Conservation (phyloP, 192 early-diverging fungal species). For the Entomortierella chlamydospora region DNA sequence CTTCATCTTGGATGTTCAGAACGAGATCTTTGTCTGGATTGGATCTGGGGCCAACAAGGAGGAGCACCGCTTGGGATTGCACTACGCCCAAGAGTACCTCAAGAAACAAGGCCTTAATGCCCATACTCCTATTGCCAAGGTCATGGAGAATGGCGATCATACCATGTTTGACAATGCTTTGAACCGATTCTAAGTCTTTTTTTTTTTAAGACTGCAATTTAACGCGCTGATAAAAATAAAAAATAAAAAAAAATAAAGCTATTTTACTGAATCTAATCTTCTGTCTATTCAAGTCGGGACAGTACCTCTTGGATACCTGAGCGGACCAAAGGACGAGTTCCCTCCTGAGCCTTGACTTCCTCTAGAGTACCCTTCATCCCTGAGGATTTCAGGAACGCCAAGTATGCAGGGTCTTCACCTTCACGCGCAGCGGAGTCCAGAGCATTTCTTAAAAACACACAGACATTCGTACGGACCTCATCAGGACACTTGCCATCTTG, state of each 20-base stretch:
- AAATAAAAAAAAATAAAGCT: conserved; percentile 2
- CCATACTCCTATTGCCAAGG: conserved; percentile 68
- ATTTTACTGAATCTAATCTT: too few relatives aligned
- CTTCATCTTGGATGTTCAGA: conserved; percentile 74
- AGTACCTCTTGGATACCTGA: conserved; percentile 30
- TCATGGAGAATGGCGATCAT: conserved; percentile 80
- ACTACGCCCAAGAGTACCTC: conserved; percentile 76
- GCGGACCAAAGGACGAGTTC: conserved; percentile 22
- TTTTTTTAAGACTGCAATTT: background rate
- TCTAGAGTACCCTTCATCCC: conserved; percentile 35
- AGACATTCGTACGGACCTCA: conserved; percentile 63
- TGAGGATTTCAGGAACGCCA: conserved; percentile 31
- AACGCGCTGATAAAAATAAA: background rate
- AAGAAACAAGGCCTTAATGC: conserved; percentile 60
- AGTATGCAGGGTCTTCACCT: conserved; percentile 27
- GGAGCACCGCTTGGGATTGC: conserved; percentile 66
- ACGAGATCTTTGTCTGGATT: conserved; percentile 73
- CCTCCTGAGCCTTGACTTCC: conserved; percentile 10
- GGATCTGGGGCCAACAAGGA: conserved; percentile 62
- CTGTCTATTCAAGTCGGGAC: conserved; percentile 21
- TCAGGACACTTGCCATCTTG: conserved; percentile 56
- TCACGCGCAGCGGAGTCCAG: conserved; percentile 29
- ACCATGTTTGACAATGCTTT: conserved; percentile 61
- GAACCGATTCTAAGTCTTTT: conserved; percentile 30
- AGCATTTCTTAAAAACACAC: conserved; percentile 59